Evolutionary conservation across 345 rosid genomes (phyloP), one percentile per base, ranked within the genome.

Genomic region (Eucalyptus melliodora): DNA sequence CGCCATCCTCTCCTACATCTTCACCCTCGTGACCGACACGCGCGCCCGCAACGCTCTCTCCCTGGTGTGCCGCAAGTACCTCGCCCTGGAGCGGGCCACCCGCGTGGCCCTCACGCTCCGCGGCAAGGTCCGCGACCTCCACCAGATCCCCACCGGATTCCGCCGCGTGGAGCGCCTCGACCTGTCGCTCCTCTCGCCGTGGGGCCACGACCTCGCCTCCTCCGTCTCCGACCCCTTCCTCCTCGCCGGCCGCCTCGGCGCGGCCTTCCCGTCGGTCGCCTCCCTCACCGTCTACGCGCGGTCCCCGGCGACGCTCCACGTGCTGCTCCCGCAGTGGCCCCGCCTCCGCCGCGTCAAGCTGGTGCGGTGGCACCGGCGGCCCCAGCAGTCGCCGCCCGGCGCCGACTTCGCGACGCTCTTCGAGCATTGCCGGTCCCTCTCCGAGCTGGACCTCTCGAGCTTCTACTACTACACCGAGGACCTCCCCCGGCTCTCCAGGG

Each of bases 381-480:
- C 93, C 9, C 91, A 92, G 17, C 92, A 91, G 62, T 88, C 88
- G 53, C 91, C 91, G 19, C 16, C 69, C 1, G 99, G 98, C 3
- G 96, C 95, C 47, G 99, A 97, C 83, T 93, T 98, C 30, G 50
- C 27, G 6, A 92, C 94, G 4, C 80, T 97, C 44, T 94, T 97
- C 88, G 92, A 92, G 88, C 93, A 93, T 88, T 96, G 97, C 90
- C 88, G 34, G 30, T 88, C 51, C 13, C 93, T 98, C 6, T 88
- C 88, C 15, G 92, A 91, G 11, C 88, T 98, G 4, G 99, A 96
- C 90, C 94, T 97, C 72, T 97, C 99, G 16, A 90, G 50, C 50
- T 98, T 98, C 88, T 98, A 96, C 88, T 95, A 94, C 95, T 98
- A 97, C 99, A 94, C 98, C 5, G 99, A 98, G 88, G 99, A 98